Evolutionary conservation across 768 basidiomycete species (phyloP).

Genomic region (Podaxis sp.): DNA sequence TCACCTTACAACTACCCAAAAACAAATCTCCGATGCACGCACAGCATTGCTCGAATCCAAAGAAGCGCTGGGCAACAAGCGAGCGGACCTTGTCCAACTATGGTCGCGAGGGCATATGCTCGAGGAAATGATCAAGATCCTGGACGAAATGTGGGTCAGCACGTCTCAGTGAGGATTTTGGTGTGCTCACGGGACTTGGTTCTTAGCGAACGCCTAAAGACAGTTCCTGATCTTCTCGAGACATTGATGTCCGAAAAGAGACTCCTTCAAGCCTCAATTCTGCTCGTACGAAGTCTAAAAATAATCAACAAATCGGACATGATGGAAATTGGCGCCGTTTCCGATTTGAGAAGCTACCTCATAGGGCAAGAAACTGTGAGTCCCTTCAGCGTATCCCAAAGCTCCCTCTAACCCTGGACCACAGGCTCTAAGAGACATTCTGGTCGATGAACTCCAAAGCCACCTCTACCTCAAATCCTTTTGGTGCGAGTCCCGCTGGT

Average conservation of each 20-base stretch:
- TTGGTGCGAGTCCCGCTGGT: slow-evolving; percentile 95
- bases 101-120: slow-evolving; percentile 89
- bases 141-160: slow-evolving; percentile 82
- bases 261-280: slow-evolving; percentile 81
- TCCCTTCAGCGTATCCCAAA: not conserved
- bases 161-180: not conserved
- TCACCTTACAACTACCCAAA: slow-evolving; percentile 71
- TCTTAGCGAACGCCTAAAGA: slow-evolving; percentile 81
- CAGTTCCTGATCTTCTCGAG: slow-evolving; percentile 89
- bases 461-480: slow-evolving; percentile 97
- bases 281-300: slow-evolving; percentile 86
- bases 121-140: slow-evolving; percentile 91
- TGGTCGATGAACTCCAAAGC: slow-evolving; percentile 93
- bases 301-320: slow-evolving; percentile 90
- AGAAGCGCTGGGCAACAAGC: slow-evolving; percentile 74
- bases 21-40: slow-evolving; percentile 71
- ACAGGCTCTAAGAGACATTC: slow-evolving; percentile 87
- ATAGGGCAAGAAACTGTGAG: slow-evolving; percentile 80
- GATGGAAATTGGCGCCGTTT: slow-evolving; percentile 91
- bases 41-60: slow-evolving; percentile 73
- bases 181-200: slow-evolving; percentile 4
- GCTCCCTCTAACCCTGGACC: slow-evolving; percentile 3
- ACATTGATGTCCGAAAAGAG: slow-evolving; percentile 95
- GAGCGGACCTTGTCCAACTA: slow-evolving; percentile 86
- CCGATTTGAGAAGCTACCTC: slow-evolving; percentile 85